Evolutionary conservation across 805 yeast species (phyloP).

Genomic region (Starmera dryadoides): DNA sequence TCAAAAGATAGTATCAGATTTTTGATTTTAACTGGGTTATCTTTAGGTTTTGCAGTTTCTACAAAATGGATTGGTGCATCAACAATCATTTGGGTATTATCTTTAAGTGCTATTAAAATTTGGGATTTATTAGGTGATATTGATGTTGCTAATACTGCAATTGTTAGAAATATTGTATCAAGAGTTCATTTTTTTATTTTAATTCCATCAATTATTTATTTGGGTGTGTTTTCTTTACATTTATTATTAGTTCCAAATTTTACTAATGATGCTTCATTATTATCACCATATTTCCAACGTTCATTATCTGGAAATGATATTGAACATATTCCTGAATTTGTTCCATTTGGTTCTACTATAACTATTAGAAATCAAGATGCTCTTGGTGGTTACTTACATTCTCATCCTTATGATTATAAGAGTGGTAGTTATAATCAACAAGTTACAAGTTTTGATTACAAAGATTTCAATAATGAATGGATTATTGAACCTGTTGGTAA

Average conservation of each 20-base stretch:
- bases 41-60: conserved; percentile 49
- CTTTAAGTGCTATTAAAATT: conserved; percentile 34
- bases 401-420: conserved; percentile 58
- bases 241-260: conserved; percentile 35
- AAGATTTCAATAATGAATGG: conserved; percentile 68
- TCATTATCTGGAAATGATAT: conserved; percentile 38
- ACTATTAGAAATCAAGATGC: conserved; percentile 65
- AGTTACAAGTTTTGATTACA: conserved; percentile 62
- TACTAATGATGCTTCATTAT: conserved; percentile 51
- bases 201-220: conserved; percentile 54
- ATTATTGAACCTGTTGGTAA: conserved; percentile 39
- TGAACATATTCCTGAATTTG: conserved; percentile 46
- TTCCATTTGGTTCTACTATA: conserved; percentile 66
- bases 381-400: conserved; percentile 73
- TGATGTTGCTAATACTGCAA: conserved; percentile 28
- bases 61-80: conserved; percentile 68
- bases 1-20: conserved; percentile 44
- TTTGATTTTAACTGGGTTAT: conserved; percentile 39
- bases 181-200: conserved; percentile 37
- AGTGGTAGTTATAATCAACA: conserved; percentile 71
- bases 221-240: conserved; percentile 51
- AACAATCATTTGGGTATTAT: conserved; percentile 59
- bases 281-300: conserved; percentile 65
- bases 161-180: conserved; percentile 32
- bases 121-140: conserved; percentile 74